Base-by-base conservation (phyloP, 2,329 filamentous ascomycete genomes). In the Penicillium sp. region DNA sequence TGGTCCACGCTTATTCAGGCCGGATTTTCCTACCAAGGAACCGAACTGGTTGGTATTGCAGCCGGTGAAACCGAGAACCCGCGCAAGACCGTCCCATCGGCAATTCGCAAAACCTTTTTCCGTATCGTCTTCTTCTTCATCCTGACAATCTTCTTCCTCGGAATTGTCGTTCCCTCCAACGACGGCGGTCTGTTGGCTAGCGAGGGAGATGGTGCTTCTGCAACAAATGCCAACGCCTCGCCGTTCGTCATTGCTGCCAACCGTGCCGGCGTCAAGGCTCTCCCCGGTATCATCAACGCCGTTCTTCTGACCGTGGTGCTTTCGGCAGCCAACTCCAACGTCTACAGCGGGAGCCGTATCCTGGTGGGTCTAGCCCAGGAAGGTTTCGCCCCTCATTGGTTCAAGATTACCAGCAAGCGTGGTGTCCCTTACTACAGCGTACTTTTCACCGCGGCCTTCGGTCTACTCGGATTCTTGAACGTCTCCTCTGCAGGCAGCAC, bases 31-130 rank as follows among this genome's bases (percentile, higher is more conserved):
- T 77, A 74, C 55, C 69, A 70, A 72, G 89, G 89, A 47, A 84
- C 87, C 9, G 89, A 92, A 75, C 81, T 91, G 21, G 88, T 91
- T 13, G 89, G 86, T 60, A 85, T 92, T 47, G 88, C 87, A 16
- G 89, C 89, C 10, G 89, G 89, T 62, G 89, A 92, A 76, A 87
- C 87, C 9, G 82, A 83, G 48, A 85, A 91, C 72, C 89, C 89
- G 7, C 81, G 83, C 65, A 88, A 86, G 74, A 86, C 84, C 23
- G 87, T 92, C 48, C 89, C 89, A 1, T 77, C 79, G 10, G 89
- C 89, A 13, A 89, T 91, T 65, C 83, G 84, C 52, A 87, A 84
- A 76, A 90, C 88, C 0, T 92, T 90, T 73, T 90, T 84, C 82
- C 84, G 87, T 57, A 90, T 92, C 62, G 80, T 91, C 54, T 76